These are phyloP conservation scores for Cucurbita pepo DNA, from an alignment of 306 rosid genomes.

Conservation along the genomic window DNA sequence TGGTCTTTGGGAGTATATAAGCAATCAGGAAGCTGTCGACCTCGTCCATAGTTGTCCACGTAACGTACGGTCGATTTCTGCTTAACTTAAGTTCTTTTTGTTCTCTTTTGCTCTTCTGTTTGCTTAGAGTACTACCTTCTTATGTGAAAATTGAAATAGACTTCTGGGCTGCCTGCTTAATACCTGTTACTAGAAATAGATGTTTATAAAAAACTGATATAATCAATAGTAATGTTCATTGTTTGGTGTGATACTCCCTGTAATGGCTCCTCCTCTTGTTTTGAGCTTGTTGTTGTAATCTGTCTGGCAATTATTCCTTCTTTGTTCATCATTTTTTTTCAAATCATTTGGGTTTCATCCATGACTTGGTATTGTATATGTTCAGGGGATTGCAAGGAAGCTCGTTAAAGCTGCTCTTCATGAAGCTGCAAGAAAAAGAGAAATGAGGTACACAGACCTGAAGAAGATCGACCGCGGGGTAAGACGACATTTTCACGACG, in stretches of 20 bases:
- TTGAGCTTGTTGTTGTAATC: not conserved
- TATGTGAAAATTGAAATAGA: not conserved
- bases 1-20: conserved; percentile 91
- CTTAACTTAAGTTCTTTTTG: not conserved
- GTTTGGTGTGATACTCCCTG: not conserved
- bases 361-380: not conserved
- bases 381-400: conserved; percentile 74
- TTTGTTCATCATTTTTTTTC: not conserved
- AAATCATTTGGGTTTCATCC: not conserved
- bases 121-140: not conserved
- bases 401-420: conserved; percentile 60
- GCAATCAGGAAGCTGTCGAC: conserved; percentile 81
- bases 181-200: not conserved
- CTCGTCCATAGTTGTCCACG: conserved; percentile 63
- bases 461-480: conserved; percentile 85
- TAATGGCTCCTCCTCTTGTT: not conserved
- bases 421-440: conserved; percentile 91
- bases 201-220: not conserved
- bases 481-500: conserved; percentile 95
- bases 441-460: conserved; percentile 90
- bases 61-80: conserved; percentile 36
- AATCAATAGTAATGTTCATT: not conserved
- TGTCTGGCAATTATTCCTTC: not conserved
- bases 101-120: not conserved
- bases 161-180: not conserved